These are phyloP conservation scores for Chlorella vulgaris DNA, from an alignment of 139 green algal genomes.

Conservation along the genomic window DNA sequence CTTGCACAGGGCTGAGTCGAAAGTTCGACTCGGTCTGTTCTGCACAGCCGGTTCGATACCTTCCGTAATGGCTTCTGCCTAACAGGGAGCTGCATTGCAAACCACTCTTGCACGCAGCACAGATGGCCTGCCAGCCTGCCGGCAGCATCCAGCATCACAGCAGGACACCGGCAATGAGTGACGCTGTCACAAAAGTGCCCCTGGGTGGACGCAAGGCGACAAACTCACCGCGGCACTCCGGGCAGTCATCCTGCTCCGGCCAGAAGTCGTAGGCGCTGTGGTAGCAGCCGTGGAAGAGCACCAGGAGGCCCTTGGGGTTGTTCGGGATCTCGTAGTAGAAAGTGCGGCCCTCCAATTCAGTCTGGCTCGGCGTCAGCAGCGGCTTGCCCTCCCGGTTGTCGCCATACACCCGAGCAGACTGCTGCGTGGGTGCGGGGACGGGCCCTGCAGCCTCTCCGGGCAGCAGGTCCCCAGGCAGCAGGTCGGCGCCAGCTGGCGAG, in stretches of 20 bases:
- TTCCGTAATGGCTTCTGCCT: too few species aligned
- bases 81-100: too few species aligned
- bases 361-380: neutral
- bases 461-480: too few species aligned
- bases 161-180: too few species aligned
- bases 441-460: neutral
- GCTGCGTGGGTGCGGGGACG: neutral
- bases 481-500: neutral
- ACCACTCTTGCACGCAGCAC: too few species aligned
- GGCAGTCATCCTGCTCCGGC: neutral
- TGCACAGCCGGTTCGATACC: too few species aligned
- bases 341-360: neutral
- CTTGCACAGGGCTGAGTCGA: too few species aligned
- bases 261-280: constrained; percentile 17
- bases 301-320: neutral
- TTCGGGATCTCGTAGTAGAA: constrained; percentile 2
- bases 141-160: too few species aligned
- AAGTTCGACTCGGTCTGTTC: too few species aligned
- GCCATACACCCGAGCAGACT: neutral
- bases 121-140: too few species aligned
- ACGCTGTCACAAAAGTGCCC: too few species aligned
- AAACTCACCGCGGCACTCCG: constrained; percentile 12
- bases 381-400: constrained; percentile 2
- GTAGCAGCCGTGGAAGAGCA: constrained; percentile 12
- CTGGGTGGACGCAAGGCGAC: neutral